Conservation (phyloP, 192 early-diverging fungal genomes). For the Entophlyctis helioformis region DNA sequence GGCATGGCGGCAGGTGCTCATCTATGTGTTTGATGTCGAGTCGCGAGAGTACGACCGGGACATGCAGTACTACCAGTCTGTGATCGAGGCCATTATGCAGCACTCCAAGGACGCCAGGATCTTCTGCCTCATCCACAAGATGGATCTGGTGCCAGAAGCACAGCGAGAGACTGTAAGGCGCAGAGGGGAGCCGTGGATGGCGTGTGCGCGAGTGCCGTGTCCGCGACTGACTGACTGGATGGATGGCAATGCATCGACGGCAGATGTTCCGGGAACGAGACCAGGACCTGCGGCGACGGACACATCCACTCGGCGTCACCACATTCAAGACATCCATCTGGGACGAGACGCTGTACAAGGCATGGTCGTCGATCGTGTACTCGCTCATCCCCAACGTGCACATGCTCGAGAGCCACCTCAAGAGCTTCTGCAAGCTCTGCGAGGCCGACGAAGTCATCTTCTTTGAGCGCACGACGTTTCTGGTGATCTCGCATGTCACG, state of each 20-base stretch:
- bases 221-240: too few relatives aligned
- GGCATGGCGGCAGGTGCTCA: too few relatives aligned
- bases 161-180: conserved; percentile 58
- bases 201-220: too few relatives aligned
- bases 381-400: conserved; percentile 89
- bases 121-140: conserved; percentile 95
- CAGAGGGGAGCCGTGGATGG: neutral
- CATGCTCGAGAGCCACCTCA: conserved; percentile 63
- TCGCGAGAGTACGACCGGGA: conserved; percentile 83
- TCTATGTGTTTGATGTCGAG: conserved; percentile 97
- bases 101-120: conserved; percentile 84
- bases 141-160: conserved; percentile 81
- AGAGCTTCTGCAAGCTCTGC: conserved; percentile 67
- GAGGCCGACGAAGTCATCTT: conserved; percentile 92
- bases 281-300: conserved; percentile 51
- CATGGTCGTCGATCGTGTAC: conserved; percentile 96
- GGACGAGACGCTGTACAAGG: conserved; percentile 86
- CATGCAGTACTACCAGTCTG: conserved; percentile 80
- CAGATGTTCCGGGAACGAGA: conserved; percentile 58
- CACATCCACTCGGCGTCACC: conserved; percentile 54
- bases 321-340: conserved; percentile 79
- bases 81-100: conserved; percentile 65
- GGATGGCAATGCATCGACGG: too few relatives aligned
- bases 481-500: conserved; percentile 80
- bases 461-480: conserved; percentile 90